These are phyloP conservation scores for Amniculicola lignicola DNA, from an alignment of 495 filamentous ascomycete species.

Conservation along the genomic window DNA sequence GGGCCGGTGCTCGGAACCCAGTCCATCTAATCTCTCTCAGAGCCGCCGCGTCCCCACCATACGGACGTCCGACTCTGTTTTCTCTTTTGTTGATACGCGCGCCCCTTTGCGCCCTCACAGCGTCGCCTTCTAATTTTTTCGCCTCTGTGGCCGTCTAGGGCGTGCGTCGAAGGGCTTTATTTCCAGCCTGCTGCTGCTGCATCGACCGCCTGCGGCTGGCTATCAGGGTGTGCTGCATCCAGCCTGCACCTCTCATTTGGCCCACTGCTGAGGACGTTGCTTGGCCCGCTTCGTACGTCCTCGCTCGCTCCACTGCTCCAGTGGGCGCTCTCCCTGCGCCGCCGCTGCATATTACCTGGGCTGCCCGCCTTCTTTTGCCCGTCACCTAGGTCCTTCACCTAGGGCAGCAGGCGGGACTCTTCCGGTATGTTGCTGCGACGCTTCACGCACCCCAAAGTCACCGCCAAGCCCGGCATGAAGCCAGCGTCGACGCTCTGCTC, in stretches of 20 bases:
- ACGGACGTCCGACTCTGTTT: neutral
- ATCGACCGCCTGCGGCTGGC: slow-evolving; percentile 4
- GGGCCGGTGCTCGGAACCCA: slow-evolving; percentile 1
- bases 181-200: slow-evolving; percentile 3
- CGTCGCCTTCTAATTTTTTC: slow-evolving; percentile 7
- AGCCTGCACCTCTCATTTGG: slow-evolving; percentile 22
- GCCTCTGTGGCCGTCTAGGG: neutral
- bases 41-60: slow-evolving; percentile 4
- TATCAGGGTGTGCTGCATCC: slow-evolving; percentile 16
- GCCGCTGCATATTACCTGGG: slow-evolving; percentile 28
- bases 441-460: neutral
- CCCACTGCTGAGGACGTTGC: slow-evolving; percentile 13
- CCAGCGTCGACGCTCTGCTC: neutral
- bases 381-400: slow-evolving; percentile 31
- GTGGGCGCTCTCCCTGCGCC: slow-evolving; percentile 20
- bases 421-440: slow-evolving; percentile 7
- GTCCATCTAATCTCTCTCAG: slow-evolving; percentile 13
- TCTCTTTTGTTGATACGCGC: neutral
- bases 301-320: slow-evolving; percentile 8
- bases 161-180: neutral
- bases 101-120: neutral
- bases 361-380: slow-evolving; percentile 10
- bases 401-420: slow-evolving; percentile 22
- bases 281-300: slow-evolving; percentile 6
- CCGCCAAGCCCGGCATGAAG: slow-evolving; percentile 14